Percentiles rank a stretch among this genome's conserved stretches.
These are phyloP conservation scores for Cyberlindnera americana DNA, from an alignment of 805 yeast genomes.

Conservation along the genomic window DNA sequence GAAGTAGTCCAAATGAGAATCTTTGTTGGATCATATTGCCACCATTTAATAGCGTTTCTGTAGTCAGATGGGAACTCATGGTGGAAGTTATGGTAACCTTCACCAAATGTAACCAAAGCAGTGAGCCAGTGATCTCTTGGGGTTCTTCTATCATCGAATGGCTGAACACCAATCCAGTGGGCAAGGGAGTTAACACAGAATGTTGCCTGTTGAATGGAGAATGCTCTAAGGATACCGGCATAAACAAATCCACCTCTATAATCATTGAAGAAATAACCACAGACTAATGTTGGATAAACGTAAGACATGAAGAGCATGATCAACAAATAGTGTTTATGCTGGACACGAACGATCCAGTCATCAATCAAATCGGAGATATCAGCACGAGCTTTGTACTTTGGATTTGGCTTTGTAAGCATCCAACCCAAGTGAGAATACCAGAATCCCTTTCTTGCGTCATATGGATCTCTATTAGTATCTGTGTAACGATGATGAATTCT, in stretches of 20 bases:
- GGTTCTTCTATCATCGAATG: constrained; percentile 83
- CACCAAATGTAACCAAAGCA: constrained; percentile 82
- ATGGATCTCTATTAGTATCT: constrained; percentile 79
- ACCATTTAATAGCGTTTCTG: constrained; percentile 85
- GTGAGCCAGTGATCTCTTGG: constrained; percentile 81
- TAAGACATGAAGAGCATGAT: constrained; percentile 61
- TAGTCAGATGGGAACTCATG: constrained; percentile 89
- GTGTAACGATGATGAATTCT: constrained; percentile 86
- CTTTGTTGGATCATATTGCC: constrained; percentile 84
- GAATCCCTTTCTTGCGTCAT: constrained; percentile 79
- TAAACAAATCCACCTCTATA: constrained; percentile 71
- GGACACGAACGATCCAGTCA: constrained; percentile 78
- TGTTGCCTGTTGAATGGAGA: constrained; percentile 77
- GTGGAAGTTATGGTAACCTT: constrained; percentile 88
- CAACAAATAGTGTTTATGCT: constrained; percentile 71
- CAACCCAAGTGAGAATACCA: constrained; percentile 86
- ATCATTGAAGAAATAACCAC: constrained; percentile 56
- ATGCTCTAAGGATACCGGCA: constrained; percentile 69
- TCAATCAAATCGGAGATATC: constrained; percentile 67
- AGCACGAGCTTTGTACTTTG: constrained; percentile 62
- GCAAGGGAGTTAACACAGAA: constrained; percentile 85
- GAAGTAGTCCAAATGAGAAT: constrained; percentile 54
- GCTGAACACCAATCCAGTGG: constrained; percentile 83
- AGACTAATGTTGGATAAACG: constrained; percentile 55
- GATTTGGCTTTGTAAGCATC: constrained; percentile 80